Evolutionary conservation across 164 flowering plant genomes (phyloP).

Genomic region (Amborella trichopoda): DNA sequence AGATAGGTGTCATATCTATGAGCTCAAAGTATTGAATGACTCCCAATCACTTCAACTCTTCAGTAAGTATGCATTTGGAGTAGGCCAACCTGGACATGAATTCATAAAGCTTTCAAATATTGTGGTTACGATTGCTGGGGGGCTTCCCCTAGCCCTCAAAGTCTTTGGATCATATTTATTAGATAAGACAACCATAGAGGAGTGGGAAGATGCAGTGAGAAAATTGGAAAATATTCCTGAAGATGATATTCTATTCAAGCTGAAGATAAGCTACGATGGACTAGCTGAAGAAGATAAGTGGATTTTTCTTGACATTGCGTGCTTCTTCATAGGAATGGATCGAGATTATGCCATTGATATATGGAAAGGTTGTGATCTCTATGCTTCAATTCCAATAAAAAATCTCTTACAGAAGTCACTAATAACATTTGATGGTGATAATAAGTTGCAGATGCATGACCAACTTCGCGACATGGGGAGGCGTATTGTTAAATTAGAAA

Average conservation of each 20-base stretch:
- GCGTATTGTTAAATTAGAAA: no score
- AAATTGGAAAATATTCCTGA: neutral
- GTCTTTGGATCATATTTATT: neutral
- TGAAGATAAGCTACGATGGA: slow-evolving; percentile 1
- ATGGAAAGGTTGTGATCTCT: neutral
- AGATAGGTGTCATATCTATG: neutral
- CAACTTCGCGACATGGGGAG: neutral
- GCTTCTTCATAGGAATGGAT: neutral
- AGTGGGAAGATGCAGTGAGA: neutral
- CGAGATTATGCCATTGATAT: neutral
- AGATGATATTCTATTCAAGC: neutral
- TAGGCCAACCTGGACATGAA: neutral
- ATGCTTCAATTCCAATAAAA: neutral
- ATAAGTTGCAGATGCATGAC: neutral
- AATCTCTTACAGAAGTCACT: neutral
- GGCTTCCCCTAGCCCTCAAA: neutral
- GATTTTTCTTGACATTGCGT: neutral
- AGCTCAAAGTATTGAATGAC: neutral
- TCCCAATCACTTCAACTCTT: neutral
- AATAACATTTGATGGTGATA: neutral
- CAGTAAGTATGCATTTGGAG: neutral
- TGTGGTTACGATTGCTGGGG: neutral
- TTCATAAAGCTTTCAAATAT: neutral
- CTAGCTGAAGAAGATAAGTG: neutral
- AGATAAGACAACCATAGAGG: neutral